These are phyloP conservation scores for Neodidymelliopsis sp. DNA, from an alignment of 2,329 filamentous ascomycete genomes.

Conservation along the genomic window DNA sequence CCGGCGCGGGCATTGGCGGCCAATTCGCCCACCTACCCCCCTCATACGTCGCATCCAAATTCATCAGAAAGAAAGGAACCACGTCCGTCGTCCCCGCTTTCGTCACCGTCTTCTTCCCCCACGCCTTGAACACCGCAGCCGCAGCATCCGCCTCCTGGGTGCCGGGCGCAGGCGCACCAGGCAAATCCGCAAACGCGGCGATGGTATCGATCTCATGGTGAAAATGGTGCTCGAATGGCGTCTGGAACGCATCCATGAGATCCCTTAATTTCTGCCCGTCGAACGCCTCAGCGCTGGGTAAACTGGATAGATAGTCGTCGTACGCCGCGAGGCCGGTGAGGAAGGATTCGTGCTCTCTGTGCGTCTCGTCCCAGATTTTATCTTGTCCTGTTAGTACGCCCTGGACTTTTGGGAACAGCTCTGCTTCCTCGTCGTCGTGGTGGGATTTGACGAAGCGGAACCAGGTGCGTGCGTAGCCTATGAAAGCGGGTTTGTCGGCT, in stretches of 20 bases:
- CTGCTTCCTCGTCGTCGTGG: conserved; percentile 48
- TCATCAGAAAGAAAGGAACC: conserved; percentile 70
- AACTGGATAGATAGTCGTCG: conserved; percentile 32
- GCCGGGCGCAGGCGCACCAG: conserved; percentile 58
- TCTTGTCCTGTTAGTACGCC: conserved; percentile 34
- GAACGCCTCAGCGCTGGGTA: conserved; percentile 32
- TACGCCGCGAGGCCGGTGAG: conserved; percentile 35
- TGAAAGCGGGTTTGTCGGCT: conserved; percentile 44
- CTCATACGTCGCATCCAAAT: conserved; percentile 67
- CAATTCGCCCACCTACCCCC: conserved; percentile 67
- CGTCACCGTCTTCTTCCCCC: conserved; percentile 69
- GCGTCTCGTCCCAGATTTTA: conserved; percentile 40
- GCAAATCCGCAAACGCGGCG: conserved; percentile 53
- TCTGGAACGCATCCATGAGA: conserved; percentile 42
- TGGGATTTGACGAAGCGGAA: conserved; percentile 46
- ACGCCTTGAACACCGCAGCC: conserved; percentile 62
- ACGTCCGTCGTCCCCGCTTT: conserved; percentile 67
- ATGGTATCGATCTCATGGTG: conserved; percentile 46
- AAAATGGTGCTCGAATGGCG: conserved; percentile 41
- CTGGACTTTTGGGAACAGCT: conserved; percentile 47
- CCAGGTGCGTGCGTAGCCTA: conserved; percentile 48
- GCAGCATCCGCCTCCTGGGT: conserved; percentile 56
- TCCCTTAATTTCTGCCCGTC: conserved; percentile 29
- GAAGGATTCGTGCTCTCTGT: conserved; percentile 46
- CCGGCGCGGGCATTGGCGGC: conserved; percentile 69